Evolutionary conservation across 1,139 yeast genomes (phyloP).

Genomic region (Tardiomyces blankii): DNA sequence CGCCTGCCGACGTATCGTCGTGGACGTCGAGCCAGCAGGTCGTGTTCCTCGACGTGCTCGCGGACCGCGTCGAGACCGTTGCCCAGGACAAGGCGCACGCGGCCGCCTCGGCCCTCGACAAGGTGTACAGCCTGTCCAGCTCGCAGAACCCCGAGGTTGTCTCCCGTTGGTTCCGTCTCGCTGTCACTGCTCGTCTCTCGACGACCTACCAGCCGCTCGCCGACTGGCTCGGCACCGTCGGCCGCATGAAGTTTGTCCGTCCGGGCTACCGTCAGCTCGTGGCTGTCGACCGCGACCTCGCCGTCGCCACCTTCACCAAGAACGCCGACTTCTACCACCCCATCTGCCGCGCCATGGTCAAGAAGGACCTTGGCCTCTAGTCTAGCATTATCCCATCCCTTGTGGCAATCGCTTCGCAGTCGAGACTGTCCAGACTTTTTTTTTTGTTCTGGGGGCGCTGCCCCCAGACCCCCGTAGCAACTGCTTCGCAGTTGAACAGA

Average conservation of each 20-base stretch:
- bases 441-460: too few relatives aligned
- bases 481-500: too few relatives aligned
- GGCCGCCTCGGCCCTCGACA: conserved; percentile 29
- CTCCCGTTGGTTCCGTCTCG: conserved; percentile 63
- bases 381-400: too few relatives aligned
- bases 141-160: conserved; percentile 72
- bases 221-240: conserved; percentile 82
- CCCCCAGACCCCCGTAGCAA: too few relatives aligned
- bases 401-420: too few relatives aligned
- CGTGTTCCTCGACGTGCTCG: conserved; percentile 62
- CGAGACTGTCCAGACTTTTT: too few relatives aligned
- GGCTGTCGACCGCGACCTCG: conserved; percentile 53
- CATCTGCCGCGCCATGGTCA: conserved; percentile 68
- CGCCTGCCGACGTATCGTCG: conserved; percentile 34
- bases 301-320: conserved; percentile 50
- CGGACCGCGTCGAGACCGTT: conserved; percentile 24
- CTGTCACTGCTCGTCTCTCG: conserved; percentile 29
- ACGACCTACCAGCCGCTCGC: conserved; percentile 44
- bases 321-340: conserved; percentile 65
- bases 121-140: conserved; percentile 35
- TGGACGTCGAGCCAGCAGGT: conserved; percentile 71
- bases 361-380: conserved; percentile 47
- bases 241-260: conserved; percentile 90
- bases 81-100: conserved; percentile 23
- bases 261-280: conserved; percentile 67